Base-by-base conservation (phyloP, 768 basidiomycete species). In the Paxillus ammoniavirescens region DNA sequence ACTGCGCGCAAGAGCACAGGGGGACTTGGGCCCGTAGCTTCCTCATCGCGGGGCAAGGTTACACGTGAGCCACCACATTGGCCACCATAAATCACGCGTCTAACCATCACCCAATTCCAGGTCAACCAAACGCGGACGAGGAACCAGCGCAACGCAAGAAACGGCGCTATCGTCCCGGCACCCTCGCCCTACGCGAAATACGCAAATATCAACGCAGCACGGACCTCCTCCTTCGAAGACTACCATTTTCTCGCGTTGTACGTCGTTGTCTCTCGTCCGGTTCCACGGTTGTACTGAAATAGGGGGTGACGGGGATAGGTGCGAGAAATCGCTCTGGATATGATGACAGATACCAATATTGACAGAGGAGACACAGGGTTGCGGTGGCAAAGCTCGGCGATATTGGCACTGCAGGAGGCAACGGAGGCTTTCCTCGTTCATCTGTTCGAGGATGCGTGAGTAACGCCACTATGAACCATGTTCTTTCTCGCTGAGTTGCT, bases 391-490 rank as follows among this genome's bases (percentile, higher is more conserved):
- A 92, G 86, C 57, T 92, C 93, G 5, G 97, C 97, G 5, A 78
- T 99, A 52, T 67, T 94, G 63, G 97, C 97, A 2, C 71, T 99
- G 56, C 97, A 99, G 65, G 97, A 99, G 72, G 97, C 97, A 12
- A 93, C 94, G 21, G 94, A 97, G 70, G 93, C 94, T 13, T 97
- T 83, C 63, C 77, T 98, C 15, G 92, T 21, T 17, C 95, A 98
- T 73, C 73, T 98, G 42, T 98, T 99, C 58, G 97, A 99, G 73
- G 97, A 99, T 73, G 93, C 96, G 92, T 98, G 71, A 76, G 94
- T 91, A 26, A 8, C 42, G 31, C 49, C 44, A 17, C 30, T 13
- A 21, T 41, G 21, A 26, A 1, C 8, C 18, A 21, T 2, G 36
- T 4, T 17, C 30, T 23, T 54, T 18, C 38, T 28, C 17, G 42